Evolutionary conservation across 108 stramenopile species (phyloP).

Genomic region (Skeletonema tropicum): DNA sequence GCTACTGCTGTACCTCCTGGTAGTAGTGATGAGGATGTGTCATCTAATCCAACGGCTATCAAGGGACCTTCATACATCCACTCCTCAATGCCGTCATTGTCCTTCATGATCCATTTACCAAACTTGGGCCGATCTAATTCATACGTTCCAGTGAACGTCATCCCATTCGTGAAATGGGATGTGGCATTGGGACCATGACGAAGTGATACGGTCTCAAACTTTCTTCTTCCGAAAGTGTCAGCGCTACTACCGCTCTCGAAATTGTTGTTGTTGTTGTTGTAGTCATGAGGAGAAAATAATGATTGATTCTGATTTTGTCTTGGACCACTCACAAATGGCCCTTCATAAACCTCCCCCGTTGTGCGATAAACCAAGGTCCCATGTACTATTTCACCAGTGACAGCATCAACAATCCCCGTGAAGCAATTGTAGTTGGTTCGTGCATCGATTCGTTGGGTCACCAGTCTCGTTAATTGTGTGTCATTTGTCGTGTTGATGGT

Average conservation of each 20-base stretch:
- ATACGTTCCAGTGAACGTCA: conserved; percentile 40
- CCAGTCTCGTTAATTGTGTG: conserved; percentile 11
- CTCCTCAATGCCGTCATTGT: conserved; percentile 1
- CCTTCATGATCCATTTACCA: conserved; percentile 26
- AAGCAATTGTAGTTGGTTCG: conserved; percentile 31
- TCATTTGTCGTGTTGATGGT: background rate
- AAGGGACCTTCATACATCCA: conserved; percentile 40
- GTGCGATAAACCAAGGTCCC: conserved; percentile 25
- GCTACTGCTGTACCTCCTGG: too few relatives aligned
- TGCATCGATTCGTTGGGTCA: conserved; percentile 24
- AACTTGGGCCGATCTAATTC: conserved; percentile 31
- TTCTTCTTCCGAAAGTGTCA: background rate
- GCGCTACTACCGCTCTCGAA: background rate
- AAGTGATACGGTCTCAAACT: conserved; percentile 2
- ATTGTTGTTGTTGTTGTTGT: background rate
- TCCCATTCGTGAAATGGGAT: conserved; percentile 11
- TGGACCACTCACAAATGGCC: conserved; percentile 21
- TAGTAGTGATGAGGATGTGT: background rate
- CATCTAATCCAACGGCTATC: background rate
- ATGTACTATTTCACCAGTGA: conserved; percentile 41
- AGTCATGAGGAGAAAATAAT: background rate
- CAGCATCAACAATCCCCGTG: conserved; percentile 44
- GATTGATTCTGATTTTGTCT: conserved; percentile 11
- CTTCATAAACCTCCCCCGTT: conserved; percentile 43
- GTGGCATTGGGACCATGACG: conserved; percentile 21